A percentile compares a stretch with the other conserved stretches of the same genome.
Evolutionary conservation across 2,329 filamentous ascomycete species (phyloP).

Genomic region (Colletotrichum incanum): DNA sequence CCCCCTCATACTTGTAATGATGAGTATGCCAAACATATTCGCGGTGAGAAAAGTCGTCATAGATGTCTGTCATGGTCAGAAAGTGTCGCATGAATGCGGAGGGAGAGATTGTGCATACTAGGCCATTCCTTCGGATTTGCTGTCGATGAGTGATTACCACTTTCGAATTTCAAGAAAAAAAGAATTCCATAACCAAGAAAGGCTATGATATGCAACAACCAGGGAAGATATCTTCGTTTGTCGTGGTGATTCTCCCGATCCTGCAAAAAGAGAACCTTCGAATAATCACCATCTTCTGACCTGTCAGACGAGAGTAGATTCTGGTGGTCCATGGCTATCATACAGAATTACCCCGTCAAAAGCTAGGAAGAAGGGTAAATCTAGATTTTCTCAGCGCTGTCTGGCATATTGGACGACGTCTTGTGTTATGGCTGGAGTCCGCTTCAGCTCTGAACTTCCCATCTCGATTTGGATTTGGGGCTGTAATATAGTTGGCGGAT

Average conservation of each 20-base stretch:
- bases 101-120: background rate
- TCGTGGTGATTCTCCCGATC: background rate
- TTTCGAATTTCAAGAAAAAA: background rate
- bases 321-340: background rate
- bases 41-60: background rate
- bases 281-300: background rate
- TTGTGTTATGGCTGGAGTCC: background rate
- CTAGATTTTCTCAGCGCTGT: too few relatives aligned
- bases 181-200: background rate
- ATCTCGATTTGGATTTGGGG: background rate
- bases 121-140: background rate
- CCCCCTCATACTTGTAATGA: conserved; percentile 4
- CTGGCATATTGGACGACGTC: background rate
- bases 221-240: background rate
- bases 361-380: background rate
- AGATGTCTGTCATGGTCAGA: background rate
- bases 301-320: background rate
- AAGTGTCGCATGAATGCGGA: background rate
- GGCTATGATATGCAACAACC: background rate
- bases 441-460: background rate
- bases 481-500: background rate
- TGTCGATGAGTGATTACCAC: background rate
- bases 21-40: conserved; percentile 4
- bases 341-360: background rate
- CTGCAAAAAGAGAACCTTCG: background rate